phyloP scores from a whole-genome alignment of 1,284 basidiomycete genomes.

The Erythrobasidium hasegawianum region DNA sequence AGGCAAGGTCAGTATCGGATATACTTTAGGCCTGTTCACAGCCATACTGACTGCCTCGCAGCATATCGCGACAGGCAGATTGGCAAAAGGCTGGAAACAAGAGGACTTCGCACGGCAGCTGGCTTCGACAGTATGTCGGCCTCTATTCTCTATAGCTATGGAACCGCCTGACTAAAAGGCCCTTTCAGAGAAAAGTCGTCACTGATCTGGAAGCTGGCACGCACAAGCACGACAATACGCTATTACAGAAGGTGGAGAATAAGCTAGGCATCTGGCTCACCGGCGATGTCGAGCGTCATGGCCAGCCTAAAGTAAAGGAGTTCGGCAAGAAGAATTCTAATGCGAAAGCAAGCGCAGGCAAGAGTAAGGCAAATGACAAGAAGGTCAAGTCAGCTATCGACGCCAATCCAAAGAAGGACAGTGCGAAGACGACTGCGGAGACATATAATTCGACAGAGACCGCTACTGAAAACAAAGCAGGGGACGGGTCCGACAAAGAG shows the following conservation, averaged over 20 bases:
- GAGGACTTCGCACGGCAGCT: constrained; percentile 8
- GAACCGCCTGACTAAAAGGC: too few relatives aligned
- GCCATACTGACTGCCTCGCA: background rate
- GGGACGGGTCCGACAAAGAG: background rate
- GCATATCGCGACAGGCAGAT: constrained; percentile 10
- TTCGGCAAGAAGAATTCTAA: background rate
- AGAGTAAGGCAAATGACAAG: background rate
- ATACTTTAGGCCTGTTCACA: background rate
- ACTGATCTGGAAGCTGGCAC: constrained; percentile 13
- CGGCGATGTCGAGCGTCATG: constrained; percentile 3
- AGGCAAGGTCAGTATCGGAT: constrained; percentile 19
- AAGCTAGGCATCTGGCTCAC: constrained; percentile 33
- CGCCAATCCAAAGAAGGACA: background rate
- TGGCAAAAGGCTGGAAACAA: constrained; percentile 9
- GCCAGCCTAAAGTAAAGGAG: background rate
- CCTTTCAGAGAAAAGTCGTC: constrained; percentile 9
- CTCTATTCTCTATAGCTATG: too few relatives aligned
- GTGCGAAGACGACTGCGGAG: background rate
- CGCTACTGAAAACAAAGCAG: background rate
- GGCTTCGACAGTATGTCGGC: background rate
- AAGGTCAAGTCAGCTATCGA: background rate
- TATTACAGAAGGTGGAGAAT: constrained; percentile 20
- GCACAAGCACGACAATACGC: constrained; percentile 29
- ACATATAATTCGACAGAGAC: background rate
- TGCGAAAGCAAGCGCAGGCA: background rate